phyloP scores from a whole-genome alignment of 805 yeast genomes.

The Starmerella scarabaei region DNA sequence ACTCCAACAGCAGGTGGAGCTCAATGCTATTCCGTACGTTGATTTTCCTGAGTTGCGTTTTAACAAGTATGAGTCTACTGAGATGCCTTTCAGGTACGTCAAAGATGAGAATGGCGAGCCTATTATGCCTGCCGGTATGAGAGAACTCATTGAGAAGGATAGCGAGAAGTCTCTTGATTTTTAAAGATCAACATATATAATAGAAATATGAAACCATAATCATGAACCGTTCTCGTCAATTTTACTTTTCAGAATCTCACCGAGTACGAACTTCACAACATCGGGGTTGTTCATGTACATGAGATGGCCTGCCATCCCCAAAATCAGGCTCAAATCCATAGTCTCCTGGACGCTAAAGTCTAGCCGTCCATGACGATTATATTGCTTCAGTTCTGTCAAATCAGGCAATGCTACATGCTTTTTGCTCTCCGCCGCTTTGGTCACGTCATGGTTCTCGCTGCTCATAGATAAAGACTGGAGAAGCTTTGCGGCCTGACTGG shows the following conservation, averaged over 20 bases:
- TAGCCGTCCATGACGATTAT: conserved; percentile 64
- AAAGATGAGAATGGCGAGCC: conserved; percentile 53
- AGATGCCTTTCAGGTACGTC: conserved; percentile 94
- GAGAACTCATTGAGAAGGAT: conserved; percentile 70
- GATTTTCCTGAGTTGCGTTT: conserved; percentile 92
- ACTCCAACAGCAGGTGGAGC: conserved; percentile 41
- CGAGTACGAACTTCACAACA: conserved; percentile 64
- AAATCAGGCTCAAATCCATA: conserved; percentile 61
- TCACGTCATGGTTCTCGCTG: not conserved
- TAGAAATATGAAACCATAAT: not conserved
- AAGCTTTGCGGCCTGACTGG: conserved; percentile 14
- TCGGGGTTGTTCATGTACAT: conserved; percentile 79
- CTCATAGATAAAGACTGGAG: conserved; percentile 7
- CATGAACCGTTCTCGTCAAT: not conserved
- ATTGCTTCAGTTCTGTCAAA: conserved; percentile 29
- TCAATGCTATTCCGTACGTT: conserved; percentile 67
- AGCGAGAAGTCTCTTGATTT: conserved; percentile 46
- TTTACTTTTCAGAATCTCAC: conserved; percentile 33
- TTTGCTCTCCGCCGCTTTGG: not conserved
- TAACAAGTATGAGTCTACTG: conserved; percentile 79
- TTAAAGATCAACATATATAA: not conserved
- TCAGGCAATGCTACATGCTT: too few species aligned
- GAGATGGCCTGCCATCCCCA: conserved; percentile 76
- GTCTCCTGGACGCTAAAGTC: conserved; percentile 74
- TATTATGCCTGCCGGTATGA: conserved; percentile 84